Base-by-base conservation (phyloP, 2,329 filamentous ascomycete species). In the Cadophora luteo-olivacea region DNA sequence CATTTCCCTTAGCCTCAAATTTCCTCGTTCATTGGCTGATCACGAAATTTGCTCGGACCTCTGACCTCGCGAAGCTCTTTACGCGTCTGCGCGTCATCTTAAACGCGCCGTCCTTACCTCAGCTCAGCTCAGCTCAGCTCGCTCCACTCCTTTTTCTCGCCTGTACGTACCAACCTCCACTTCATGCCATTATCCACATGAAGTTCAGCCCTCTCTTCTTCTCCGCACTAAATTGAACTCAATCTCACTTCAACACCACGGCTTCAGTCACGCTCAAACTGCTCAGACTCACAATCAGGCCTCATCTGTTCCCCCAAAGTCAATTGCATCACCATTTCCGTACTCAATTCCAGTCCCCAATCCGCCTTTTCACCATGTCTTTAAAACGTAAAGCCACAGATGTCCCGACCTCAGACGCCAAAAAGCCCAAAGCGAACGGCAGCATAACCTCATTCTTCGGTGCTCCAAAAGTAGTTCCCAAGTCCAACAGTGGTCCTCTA, bases 391-490 rank as follows among this genome's bases (percentile, higher is more conserved):
- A 92, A 81, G 86, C 86, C 54, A 84, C 85, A 52, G 81, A 83
- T 25, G 73, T 80, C 6, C 76, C 81, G 12, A 79, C 79, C 33
- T 72, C 78, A 0, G 88, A 90, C 54, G 77, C 84, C 57, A 94
- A 94, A 80, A 94, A 94, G 79, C 78, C 89, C 68, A 93, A 91
- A 80, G 83, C 86, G 64, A 91, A 96, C 77, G 88, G 85, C 70
- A 94, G 85, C 82, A 97, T 99, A 77, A 94, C 91, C 33, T 92
- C 93, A 19, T 98, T 98, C 85, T 98, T 99, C 77, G 87, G 89
- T 0, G 16, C 87, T 22, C 89, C 93, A 75, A 2, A 79, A 77
- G 55, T 69, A 71, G 8, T 67, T 66, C 4, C 58, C 61, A 7
- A 29, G 66, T 16, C 68, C 67, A 22, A 68, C 61, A 6, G 92